Base-by-base conservation (phyloP, 129 eudicot genomes). In the Escallonia rubra region DNA sequence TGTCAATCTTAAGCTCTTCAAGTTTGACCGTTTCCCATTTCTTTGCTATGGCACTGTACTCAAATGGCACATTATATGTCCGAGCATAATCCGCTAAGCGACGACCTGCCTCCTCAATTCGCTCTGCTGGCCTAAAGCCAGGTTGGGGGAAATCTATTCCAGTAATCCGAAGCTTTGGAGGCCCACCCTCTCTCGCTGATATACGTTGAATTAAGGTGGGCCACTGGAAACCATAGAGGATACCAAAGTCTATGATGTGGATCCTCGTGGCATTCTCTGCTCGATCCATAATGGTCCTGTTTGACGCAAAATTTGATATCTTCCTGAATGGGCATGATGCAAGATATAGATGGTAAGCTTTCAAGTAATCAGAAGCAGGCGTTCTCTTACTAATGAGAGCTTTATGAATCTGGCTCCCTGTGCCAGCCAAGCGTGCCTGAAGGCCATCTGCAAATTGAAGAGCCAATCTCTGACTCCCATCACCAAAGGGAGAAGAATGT, bases 101-200 rank as follows among this genome's bases (percentile, higher is more conserved):
- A 1, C 75, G 73, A 15, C 97, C 97, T 6, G 96, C 88, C 71
- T 83, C 96, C 63, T 85, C 90, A 12, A 88, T 80, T 58, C 87
- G 76, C 59, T 87, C 90, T 6, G 96, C 94, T 5, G 97, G 97
- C 14, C 86, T 53, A 68, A 88, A 88, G 59, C 97, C 97, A 3
- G 96, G 96, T 70, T 83, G 90, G n/a, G 98, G 98, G 66, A 92
- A 80, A 14, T 89, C 98, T 4, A 92, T 86, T 4, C 98, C 98
- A 1, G 98, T 92, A 7, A 92, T 89, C 43, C 84, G 68, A 12
- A 92, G 76, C 78, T 48, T 85, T 10, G 91, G 95, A 4, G 90
- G 85, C 23, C 96, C 98, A 2, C 81, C 74, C 6, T 69, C 49
- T 62, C 91, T 66, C 9, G 59, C 38, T 4, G 91, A 75, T 7